Percentiles rank a stretch among this genome's conserved stretches.
Conservation (phyloP, 2,329 filamentous ascomycete genomes). For the Phoma sp. region DNA sequence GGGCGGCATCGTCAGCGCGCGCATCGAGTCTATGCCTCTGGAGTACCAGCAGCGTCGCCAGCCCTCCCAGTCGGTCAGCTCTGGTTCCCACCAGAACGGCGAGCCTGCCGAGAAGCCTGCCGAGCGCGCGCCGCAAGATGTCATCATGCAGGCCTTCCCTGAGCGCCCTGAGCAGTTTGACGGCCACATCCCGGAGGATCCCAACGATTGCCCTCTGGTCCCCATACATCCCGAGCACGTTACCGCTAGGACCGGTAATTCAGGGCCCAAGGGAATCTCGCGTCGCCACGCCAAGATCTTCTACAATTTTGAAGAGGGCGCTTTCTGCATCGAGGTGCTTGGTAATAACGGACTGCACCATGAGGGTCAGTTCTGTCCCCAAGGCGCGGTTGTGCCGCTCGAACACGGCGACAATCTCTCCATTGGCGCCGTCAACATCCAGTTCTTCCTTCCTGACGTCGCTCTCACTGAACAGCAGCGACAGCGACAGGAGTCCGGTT, state of each 20-base stretch:
- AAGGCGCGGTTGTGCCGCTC: conserved; percentile 53
- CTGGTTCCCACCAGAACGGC: conserved; percentile 53
- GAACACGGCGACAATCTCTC: conserved; percentile 72
- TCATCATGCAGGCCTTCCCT: conserved; percentile 47
- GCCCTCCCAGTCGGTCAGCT: conserved; percentile 60
- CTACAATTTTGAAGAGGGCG: conserved; percentile 68
- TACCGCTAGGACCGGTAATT: conserved; percentile 54
- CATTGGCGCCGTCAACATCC: conserved; percentile 74
- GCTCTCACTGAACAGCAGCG: conserved; percentile 58
- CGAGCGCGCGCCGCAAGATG: conserved; percentile 43
- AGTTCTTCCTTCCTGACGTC: conserved; percentile 69
- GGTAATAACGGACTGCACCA: conserved; percentile 71
- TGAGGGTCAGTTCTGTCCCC: conserved; percentile 32
- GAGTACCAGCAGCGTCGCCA: conserved; percentile 47
- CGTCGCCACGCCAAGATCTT: conserved; percentile 75
- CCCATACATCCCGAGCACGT: conserved; percentile 71
- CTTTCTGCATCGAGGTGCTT: conserved; percentile 71
- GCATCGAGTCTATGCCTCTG: conserved; percentile 41
- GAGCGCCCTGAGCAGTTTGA: conserved; percentile 59
- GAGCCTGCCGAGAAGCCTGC: conserved; percentile 36
- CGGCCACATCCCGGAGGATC: conserved; percentile 65
- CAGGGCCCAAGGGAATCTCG: conserved; percentile 76
- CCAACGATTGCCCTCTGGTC: conserved; percentile 69
- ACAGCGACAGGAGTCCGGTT: conserved; percentile 58
- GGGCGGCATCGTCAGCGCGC: conserved; percentile 66